Evolutionary conservation across 495 filamentous ascomycete species (phyloP), one percentile per base, ranked within the genome.

Genomic region (Trypethelium eluteriae): DNA sequence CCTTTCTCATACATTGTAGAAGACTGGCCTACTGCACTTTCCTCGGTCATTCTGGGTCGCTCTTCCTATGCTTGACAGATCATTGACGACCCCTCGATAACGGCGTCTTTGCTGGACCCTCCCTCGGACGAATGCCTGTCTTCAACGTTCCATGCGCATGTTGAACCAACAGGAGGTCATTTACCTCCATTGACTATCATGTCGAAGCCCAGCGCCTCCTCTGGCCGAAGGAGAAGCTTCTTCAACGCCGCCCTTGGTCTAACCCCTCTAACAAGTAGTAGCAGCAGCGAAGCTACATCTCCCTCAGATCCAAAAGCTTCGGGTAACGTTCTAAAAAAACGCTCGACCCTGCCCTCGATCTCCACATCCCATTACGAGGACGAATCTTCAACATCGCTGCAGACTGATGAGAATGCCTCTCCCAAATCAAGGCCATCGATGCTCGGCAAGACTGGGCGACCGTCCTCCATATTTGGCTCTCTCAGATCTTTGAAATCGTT

Each of bases 391-490:
- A 4, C 56, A 25, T n/a, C 10, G 12, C 34, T 50, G 2, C 39
- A 50, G 25, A 32, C 10, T 57, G 36, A 63, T 62, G 36, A 56
- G 14, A 53, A 67, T 39, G 50, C 47, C 1, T 71, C 69, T 12
- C 65, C 69, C 14, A 61, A 49, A 35, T 25, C 41, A 32, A 66
- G 39, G 39, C 67, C 66, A 7, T 39, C 44, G 1, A 25, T 64
- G 44, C 67, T 63, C 18, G 62, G 65, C 35, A 64, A 65, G 10
- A 57, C 59, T 44, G 81, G 76, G 64, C 80, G 84, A 12, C 71
- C 78, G 2, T 81, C 82, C 3, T 80, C 79, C 39, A 74, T 85
- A 2, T 86, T 88, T 74, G 85, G 83, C 9, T 87, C 85, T 1
- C 73, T 86, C 18, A 81, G 79, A 50, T 84, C 82, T 9, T 69